A percentile compares a stretch with the other conserved stretches of the same genome.
Evolutionary conservation across 768 basidiomycete genomes (phyloP).

Genomic region (Coprinopsis sp.): DNA sequence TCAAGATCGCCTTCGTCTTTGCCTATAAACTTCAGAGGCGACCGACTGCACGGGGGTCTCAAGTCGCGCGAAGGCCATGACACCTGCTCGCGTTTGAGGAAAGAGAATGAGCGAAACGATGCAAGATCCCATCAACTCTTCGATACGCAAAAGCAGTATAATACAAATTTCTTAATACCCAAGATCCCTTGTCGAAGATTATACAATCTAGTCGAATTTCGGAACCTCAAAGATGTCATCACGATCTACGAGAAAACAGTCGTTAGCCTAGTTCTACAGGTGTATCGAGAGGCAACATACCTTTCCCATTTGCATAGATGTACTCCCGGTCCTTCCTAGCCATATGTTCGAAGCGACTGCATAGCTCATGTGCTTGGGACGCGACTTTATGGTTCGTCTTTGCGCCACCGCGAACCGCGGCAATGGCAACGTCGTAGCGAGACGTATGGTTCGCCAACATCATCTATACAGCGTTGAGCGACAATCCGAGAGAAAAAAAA

Average conservation of each 20-base stretch:
- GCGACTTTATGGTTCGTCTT: conserved; percentile 48
- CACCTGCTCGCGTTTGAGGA: too few relatives aligned
- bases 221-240: conserved; percentile 46
- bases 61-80: too few relatives aligned
- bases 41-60: too few relatives aligned
- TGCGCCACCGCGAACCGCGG: conserved; percentile 55
- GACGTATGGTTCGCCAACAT: conserved; percentile 69
- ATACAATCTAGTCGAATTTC: conserved; percentile 29
- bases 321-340: conserved; percentile 58
- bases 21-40: too few relatives aligned
- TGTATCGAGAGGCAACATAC: conserved; percentile 23
- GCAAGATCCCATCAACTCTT: too few relatives aligned
- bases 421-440: conserved; percentile 59
- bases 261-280: not conserved
- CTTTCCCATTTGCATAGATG: conserved; percentile 54
- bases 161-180: too few relatives aligned
- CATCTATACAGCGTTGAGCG: conserved; percentile 42
- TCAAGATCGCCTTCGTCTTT: too few relatives aligned
- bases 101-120: too few relatives aligned
- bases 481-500: conserved; percentile 1
- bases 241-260: conserved; percentile 29
- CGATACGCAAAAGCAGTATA: too few relatives aligned
- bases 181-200: too few relatives aligned
- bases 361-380: conserved; percentile 51
- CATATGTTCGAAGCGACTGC: conserved; percentile 56